Percentiles rank a stretch among this genome's conserved stretches.
Conservation (phyloP, 1,284 basidiomycete genomes). For the Sphaerobolus stellatus region DNA sequence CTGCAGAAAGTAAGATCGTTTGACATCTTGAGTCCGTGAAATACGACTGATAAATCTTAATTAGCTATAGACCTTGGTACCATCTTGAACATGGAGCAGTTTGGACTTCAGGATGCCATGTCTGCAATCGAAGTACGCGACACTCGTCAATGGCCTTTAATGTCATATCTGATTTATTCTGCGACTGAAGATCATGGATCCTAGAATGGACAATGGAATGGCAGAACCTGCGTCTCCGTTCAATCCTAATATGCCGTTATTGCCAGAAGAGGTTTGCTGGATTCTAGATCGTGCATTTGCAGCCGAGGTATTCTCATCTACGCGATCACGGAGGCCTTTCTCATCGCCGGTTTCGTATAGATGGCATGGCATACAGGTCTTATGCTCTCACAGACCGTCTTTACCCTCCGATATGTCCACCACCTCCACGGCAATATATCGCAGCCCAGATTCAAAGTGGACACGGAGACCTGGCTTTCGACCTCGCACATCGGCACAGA, state of each 20-base stretch:
- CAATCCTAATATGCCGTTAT: constrained; percentile 60
- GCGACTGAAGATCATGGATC: constrained; percentile 75
- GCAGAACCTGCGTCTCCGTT: constrained; percentile 50
- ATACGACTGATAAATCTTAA: constrained; percentile 14
- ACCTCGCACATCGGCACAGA: constrained; percentile 39
- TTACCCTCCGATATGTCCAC: constrained; percentile 79
- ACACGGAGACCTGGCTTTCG: constrained; percentile 27
- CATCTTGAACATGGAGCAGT: constrained; percentile 68
- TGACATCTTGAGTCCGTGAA: constrained; percentile 8
- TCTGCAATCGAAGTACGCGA: constrained; percentile 75
- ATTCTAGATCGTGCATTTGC: constrained; percentile 79
- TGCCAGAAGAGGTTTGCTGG: constrained; percentile 81
- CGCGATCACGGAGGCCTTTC: not conserved
- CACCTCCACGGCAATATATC: constrained; percentile 57
- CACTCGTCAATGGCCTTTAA: constrained; percentile 11
- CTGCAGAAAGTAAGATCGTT: constrained; percentile 48
- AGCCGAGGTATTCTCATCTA: constrained; percentile 63
- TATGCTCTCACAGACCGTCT: constrained; percentile 83
- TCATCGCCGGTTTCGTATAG: constrained; percentile 39
- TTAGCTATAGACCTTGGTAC: constrained; percentile 66
- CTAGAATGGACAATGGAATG: constrained; percentile 84
- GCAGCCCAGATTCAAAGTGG: constrained; percentile 29
- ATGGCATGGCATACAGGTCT: constrained; percentile 87
- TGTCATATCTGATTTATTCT: constrained; percentile 16
- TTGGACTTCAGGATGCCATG: constrained; percentile 84